Evolutionary conservation across 2,329 filamentous ascomycete genomes (phyloP).

Genomic region (Fusarium graminum): DNA sequence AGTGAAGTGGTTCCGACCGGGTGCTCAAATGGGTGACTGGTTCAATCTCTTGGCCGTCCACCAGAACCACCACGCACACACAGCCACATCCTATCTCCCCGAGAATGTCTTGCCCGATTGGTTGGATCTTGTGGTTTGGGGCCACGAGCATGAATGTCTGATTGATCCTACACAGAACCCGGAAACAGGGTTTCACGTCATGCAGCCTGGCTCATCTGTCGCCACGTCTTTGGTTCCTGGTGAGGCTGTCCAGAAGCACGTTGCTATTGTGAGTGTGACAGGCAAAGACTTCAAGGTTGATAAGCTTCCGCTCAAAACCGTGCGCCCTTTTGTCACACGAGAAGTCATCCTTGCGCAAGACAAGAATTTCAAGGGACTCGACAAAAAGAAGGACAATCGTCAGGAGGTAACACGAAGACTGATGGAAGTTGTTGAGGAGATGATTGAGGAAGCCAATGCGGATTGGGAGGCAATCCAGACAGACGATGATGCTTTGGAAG

Average conservation of each 20-base stretch:
- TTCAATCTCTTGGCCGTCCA: slow-evolving; percentile 97
- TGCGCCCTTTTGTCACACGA: slow-evolving; percentile 89
- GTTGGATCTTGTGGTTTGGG: slow-evolving; percentile 93
- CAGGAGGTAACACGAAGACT: slow-evolving; percentile 82
- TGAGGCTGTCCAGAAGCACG: slow-evolving; percentile 91
- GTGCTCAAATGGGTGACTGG: slow-evolving; percentile 85
- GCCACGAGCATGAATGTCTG: slow-evolving; percentile 95
- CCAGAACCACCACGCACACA: slow-evolving; percentile 95
- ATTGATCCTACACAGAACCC: slow-evolving; percentile 87
- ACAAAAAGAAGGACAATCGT: slow-evolving; percentile 85
- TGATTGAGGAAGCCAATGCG: slow-evolving; percentile 86
- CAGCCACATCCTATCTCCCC: slow-evolving; percentile 91
- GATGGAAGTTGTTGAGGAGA: slow-evolving; percentile 81
- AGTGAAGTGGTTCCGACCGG: slow-evolving; percentile 92
- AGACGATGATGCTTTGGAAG: slow-evolving; percentile 69
- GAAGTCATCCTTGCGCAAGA: slow-evolving; percentile 85
- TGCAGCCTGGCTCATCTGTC: slow-evolving; percentile 96
- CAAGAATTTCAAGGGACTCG: slow-evolving; percentile 80
- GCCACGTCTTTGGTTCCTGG: slow-evolving; percentile 92
- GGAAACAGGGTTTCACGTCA: slow-evolving; percentile 92
- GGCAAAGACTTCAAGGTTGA: slow-evolving; percentile 85
- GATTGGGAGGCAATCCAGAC: slow-evolving; percentile 87
- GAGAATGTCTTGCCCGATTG: slow-evolving; percentile 94
- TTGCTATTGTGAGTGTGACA: slow-evolving; percentile 85
- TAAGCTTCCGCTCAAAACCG: slow-evolving; percentile 85